These are phyloP conservation scores for Cryptococcus floricola DNA, from an alignment of 1,284 basidiomycete species.

Conservation along the genomic window DNA sequence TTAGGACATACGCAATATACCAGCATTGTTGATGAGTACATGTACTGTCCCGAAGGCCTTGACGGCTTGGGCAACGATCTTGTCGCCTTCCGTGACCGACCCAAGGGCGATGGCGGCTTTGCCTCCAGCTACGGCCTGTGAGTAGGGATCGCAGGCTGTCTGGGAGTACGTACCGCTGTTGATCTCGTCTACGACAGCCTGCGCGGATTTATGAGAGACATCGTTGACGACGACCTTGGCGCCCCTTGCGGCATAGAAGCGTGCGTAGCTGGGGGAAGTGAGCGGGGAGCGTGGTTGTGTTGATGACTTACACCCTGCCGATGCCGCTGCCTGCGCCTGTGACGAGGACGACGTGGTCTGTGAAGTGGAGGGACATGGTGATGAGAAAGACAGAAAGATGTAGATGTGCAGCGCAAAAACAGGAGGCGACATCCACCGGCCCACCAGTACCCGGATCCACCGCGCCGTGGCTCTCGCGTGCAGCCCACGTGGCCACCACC, in stretches of 20 bases:
- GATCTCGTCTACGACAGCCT: conserved; percentile 91
- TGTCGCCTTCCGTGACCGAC: conserved; percentile 81
- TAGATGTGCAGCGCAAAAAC: too few relatives aligned
- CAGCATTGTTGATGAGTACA: conserved; percentile 93
- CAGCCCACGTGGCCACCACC: too few relatives aligned
- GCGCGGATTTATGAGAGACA: conserved; percentile 81
- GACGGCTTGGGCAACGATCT: conserved; percentile 77
- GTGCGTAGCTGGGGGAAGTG: conserved; percentile 65
- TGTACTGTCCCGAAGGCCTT: conserved; percentile 80
- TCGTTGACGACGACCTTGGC: conserved; percentile 96
- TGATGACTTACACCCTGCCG: conserved; percentile 73
- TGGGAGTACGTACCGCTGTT: conserved; percentile 59
- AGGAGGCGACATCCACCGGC: too few relatives aligned
- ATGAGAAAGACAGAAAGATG: too few relatives aligned
- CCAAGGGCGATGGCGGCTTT: conserved; percentile 82
- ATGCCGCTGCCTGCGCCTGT: conserved; percentile 96
- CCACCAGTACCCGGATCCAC: too few relatives aligned
- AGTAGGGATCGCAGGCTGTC: not conserved
- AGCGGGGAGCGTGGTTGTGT: not conserved
- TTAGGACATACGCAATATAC: conserved; percentile 68
- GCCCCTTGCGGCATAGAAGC: conserved; percentile 83
- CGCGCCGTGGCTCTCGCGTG: too few relatives aligned
- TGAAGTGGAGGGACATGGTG: conserved; percentile 56
- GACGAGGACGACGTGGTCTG: conserved; percentile 86
- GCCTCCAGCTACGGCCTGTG: conserved; percentile 64